Conservation (phyloP, 31 red algal species). For the Odonthalia washingtoniensis region DNA sequence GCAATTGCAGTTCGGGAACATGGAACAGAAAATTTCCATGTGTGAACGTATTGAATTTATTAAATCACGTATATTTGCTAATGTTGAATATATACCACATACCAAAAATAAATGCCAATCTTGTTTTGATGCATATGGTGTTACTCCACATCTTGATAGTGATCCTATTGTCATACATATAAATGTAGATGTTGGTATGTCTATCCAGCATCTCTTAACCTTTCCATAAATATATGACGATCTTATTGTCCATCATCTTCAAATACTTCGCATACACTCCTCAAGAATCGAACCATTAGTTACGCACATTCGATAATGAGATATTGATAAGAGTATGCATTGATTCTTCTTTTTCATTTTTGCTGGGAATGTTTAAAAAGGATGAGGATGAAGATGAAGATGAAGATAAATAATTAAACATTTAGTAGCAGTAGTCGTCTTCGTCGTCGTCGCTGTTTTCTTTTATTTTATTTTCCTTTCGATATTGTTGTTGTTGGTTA, state of each 20-base stretch:
- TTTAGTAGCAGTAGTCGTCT: too few relatives aligned
- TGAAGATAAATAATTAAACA: too few relatives aligned
- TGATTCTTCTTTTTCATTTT: too few relatives aligned
- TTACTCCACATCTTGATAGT: conserved; percentile 28
- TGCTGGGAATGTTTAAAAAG: too few relatives aligned
- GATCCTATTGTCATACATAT: conserved; percentile 46
- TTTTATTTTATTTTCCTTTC: too few relatives aligned
- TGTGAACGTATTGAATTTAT: conserved; percentile 27
- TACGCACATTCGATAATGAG: too few relatives aligned
- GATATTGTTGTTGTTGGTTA: too few relatives aligned
- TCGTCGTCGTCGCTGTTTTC: too few relatives aligned
- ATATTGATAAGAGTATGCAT: too few relatives aligned
- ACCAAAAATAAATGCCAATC: conserved; percentile 32
- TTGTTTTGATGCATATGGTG: conserved; percentile 37
- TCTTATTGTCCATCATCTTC: conserved; percentile 25
- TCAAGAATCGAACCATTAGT: conserved; percentile 63
- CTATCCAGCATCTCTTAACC: conserved; percentile 30
- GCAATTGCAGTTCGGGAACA: too few relatives aligned
- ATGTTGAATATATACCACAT: conserved; percentile 33
- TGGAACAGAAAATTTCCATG: too few relatives aligned
- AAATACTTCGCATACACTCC: conserved; percentile 28
- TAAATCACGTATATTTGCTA: conserved; percentile 46
- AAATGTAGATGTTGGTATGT: conserved; percentile 28
- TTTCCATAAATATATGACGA: conserved; percentile 40
- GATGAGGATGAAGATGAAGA: too few relatives aligned